A percentile compares a stretch with the other conserved stretches of the same genome.
phyloP scores from a whole-genome alignment of 2,329 filamentous ascomycete species.

The Juglanconis sp. region DNA sequence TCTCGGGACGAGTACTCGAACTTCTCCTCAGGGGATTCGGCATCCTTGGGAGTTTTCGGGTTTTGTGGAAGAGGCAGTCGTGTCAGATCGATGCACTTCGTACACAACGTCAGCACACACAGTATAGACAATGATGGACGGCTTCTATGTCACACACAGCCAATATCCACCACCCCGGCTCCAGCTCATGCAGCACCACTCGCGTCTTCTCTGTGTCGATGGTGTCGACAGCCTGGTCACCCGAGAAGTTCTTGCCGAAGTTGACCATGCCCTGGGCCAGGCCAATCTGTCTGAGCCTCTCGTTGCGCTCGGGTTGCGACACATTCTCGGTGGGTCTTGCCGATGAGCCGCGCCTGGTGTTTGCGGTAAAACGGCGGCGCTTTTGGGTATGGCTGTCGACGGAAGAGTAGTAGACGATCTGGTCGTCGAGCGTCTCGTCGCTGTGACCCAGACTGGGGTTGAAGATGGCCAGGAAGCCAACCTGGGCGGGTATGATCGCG shows the following conservation, averaged over 20 bases:
- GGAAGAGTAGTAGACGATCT: conserved; percentile 92
- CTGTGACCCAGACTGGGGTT: conserved; percentile 73
- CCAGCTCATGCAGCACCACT: conserved; percentile 81
- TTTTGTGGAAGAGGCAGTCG: conserved; percentile 61
- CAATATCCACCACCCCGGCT: conserved; percentile 92
- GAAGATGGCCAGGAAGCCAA: conserved; percentile 92
- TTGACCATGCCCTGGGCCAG: conserved; percentile 95
- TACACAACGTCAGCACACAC: neutral
- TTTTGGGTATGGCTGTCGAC: conserved; percentile 39
- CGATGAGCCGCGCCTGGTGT: conserved; percentile 33
- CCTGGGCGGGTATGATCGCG: conserved; percentile 68
- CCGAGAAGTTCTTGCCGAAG: conserved; percentile 85
- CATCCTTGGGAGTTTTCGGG: conserved; percentile 27
- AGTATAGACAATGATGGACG: neutral
- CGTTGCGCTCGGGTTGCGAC: conserved; percentile 70
- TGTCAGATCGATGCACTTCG: conserved; percentile 76
- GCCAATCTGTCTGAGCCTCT: conserved; percentile 86
- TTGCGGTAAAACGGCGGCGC: conserved; percentile 30
- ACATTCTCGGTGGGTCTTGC: conserved; percentile 41
- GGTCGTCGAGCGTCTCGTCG: conserved; percentile 62
- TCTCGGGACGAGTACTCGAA: conserved; percentile 87
- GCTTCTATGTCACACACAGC: conserved; percentile 45
- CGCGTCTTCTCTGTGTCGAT: conserved; percentile 90
- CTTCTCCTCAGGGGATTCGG: conserved; percentile 27
- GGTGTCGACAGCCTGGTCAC: conserved; percentile 71